Evolutionary conservation across 2,329 filamentous ascomycete genomes (phyloP), one percentile per base, ranked within the genome.

Genomic region (Aspergillus pseudoviridinutans): DNA sequence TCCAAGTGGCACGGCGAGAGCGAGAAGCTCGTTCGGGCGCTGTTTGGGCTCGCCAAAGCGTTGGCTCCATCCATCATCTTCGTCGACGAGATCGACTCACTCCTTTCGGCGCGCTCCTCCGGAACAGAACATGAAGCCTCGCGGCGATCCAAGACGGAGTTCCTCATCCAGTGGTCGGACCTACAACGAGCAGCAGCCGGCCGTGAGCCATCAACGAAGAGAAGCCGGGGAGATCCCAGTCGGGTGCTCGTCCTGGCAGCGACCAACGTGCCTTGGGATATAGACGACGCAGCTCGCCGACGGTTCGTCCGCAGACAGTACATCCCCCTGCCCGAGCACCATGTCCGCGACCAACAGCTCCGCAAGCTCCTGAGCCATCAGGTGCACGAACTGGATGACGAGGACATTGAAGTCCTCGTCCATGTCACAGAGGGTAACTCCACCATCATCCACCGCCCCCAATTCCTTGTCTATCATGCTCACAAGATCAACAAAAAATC

Each of bases 51-150:
- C n/a, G 92, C 94, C 4, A 95, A 95, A 72, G 82, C 86, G 38
- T 82, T 97, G 49, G 92, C 94, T 0, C 94, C 94, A 0, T 94
- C 90, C 60, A 97, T 99, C 71, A 97, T 99, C 58, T 99, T 99
- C 66, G 92, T 99, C 4, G 94, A 99, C 68, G 94, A 99, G 72
- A 99, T 99, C 61, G 94, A 99, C 72, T 96, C 92, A 0, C 79
- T 99, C 0, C 82, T 99, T 0, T 96, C 92, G 0, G 86, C 92
- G 17, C 83, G 94, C 53, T 90, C 91, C 0, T 87, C 87, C 1
- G 72, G 74, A 3, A 88, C 90, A 1, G 94, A 97, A 69, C 90
- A 97, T 66, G 94, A 99, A 75, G 91, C 94, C 0, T 96, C 92
- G 0, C 83, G 93, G 57, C 85, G 94, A 55, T 96, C 97, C 70